phyloP scores from a whole-genome alignment of 371 early-diverging fungal species.

The Funneliformis caledonium region DNA sequence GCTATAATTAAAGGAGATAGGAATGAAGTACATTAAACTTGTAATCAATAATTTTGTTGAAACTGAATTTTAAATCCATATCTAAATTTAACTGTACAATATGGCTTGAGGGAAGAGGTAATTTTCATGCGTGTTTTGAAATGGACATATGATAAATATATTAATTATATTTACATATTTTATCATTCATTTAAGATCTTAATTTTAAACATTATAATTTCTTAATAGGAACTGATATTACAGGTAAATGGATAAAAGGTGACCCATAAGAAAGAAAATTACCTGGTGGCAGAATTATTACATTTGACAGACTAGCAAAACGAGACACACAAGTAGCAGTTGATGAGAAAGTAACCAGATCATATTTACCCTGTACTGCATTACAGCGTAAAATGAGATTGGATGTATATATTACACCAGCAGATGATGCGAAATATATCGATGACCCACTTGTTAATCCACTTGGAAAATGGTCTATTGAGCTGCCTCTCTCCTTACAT shows the following conservation, averaged over 20 bases:
- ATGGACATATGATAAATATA: slow-evolving; percentile 2
- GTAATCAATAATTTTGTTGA: slow-evolving; percentile 40
- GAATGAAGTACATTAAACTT: slow-evolving; percentile 19
- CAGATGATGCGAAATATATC: slow-evolving; percentile 2
- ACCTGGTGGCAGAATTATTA: not conserved
- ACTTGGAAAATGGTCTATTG: not conserved
- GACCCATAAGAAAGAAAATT: not conserved
- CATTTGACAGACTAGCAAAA: not conserved
- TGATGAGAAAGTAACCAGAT: not conserved
- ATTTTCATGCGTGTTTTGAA: not conserved
- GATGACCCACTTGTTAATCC: not conserved
- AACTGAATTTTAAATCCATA: not conserved
- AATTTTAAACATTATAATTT: not conserved
- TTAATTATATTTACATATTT: not conserved
- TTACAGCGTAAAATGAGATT: not conserved
- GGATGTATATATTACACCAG: not conserved
- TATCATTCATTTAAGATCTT: not conserved
- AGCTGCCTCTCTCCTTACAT: not conserved
- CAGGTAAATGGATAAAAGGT: not conserved
- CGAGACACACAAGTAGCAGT: not conserved
- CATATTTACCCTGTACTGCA: not conserved
- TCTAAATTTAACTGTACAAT: slow-evolving; percentile 31
- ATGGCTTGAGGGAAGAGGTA: slow-evolving; percentile 38
- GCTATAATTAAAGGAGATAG: slow-evolving; percentile 46
- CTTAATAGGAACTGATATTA: slow-evolving; percentile 1